Evolutionary conservation across 2,329 filamentous ascomycete genomes (phyloP).

Genomic region (Colletotrichum trifolii): DNA sequence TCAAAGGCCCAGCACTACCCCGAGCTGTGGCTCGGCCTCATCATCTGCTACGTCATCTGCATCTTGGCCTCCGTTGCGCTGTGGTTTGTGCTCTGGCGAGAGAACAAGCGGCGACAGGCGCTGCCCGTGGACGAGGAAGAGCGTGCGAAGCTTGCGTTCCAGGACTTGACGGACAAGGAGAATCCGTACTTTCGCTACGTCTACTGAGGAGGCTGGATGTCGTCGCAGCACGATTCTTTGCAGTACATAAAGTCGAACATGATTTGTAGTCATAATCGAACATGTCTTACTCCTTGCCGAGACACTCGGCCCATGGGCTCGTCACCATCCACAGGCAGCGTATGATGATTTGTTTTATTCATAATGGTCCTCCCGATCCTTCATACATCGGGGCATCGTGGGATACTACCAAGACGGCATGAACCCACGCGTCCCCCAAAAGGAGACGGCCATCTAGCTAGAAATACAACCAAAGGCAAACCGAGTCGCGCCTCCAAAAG

Average conservation of each 20-base stretch:
- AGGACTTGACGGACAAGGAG: constrained; percentile 75
- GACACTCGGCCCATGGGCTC: background rate
- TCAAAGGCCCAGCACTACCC: constrained; percentile 76
- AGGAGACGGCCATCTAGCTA: constrained; percentile 27
- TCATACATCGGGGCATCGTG: constrained; percentile 24
- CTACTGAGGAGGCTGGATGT: constrained; percentile 1
- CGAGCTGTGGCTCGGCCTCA: constrained; percentile 75
- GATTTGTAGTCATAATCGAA: background rate
- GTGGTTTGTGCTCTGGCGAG: constrained; percentile 68
- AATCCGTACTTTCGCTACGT: constrained; percentile 76
- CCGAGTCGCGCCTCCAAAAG: background rate
- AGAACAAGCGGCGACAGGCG: constrained; percentile 64
- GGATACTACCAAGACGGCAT: constrained; percentile 2
- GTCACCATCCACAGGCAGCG: background rate
- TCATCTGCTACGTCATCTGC: constrained; percentile 75
- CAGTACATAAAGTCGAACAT: no score
- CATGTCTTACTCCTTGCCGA: background rate
- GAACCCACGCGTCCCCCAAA: constrained; percentile 10
- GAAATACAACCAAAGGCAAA: constrained; percentile 28
- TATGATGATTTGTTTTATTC: no score
- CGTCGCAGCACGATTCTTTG: no score
- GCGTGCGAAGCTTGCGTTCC: constrained; percentile 72
- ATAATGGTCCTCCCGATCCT: constrained; percentile 18
- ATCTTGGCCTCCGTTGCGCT: constrained; percentile 67
- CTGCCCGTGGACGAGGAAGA: constrained; percentile 68